These are phyloP conservation scores for Paramyrothecium sp. DNA, from an alignment of 2,329 filamentous ascomycete genomes.

Conservation along the genomic window DNA sequence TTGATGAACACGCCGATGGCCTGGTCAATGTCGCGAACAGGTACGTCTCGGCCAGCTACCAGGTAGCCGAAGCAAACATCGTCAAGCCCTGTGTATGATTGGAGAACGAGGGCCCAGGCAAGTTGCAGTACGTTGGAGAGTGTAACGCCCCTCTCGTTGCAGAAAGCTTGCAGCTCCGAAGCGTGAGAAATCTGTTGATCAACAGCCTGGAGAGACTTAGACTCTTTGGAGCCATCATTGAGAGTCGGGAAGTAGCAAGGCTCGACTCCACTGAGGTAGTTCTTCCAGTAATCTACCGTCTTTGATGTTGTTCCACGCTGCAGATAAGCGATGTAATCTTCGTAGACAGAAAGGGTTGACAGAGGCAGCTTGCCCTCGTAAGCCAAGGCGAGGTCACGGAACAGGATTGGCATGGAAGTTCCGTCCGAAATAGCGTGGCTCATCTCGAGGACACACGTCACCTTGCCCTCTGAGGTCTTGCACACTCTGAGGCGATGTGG, in stretches of 20 bases:
- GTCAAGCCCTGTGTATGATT: neutral
- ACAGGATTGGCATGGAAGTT: constrained; percentile 15
- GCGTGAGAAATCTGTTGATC: constrained; percentile 4
- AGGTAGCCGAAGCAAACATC: constrained; percentile 3
- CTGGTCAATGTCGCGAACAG: constrained; percentile 1
- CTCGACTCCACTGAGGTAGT: neutral
- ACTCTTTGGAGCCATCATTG: neutral
- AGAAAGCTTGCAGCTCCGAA: neutral
- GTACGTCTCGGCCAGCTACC: neutral
- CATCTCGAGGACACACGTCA: constrained; percentile 13
- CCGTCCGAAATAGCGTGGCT: constrained; percentile 17
- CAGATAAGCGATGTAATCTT: constrained; percentile 11
- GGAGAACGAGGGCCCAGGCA: neutral
- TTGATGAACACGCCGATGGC: constrained; percentile 15
- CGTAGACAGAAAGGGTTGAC: constrained; percentile 4
- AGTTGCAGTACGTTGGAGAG: constrained; percentile 6
- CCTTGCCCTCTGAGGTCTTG: neutral
- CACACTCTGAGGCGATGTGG: constrained; percentile 15
- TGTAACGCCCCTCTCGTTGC: constrained; percentile 3
- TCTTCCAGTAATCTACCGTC: constrained; percentile 9
- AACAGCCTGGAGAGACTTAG: constrained; percentile 7
- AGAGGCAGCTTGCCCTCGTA: constrained; percentile 7
- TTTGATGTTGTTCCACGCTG: neutral
- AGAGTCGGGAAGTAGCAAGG: constrained; percentile 1
- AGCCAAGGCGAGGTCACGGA: constrained; percentile 12